A percentile compares a stretch with the other conserved stretches of the same genome.
These are phyloP conservation scores for Claviceps pazoutovae DNA, from an alignment of 2,329 filamentous ascomycete species.

Conservation along the genomic window DNA sequence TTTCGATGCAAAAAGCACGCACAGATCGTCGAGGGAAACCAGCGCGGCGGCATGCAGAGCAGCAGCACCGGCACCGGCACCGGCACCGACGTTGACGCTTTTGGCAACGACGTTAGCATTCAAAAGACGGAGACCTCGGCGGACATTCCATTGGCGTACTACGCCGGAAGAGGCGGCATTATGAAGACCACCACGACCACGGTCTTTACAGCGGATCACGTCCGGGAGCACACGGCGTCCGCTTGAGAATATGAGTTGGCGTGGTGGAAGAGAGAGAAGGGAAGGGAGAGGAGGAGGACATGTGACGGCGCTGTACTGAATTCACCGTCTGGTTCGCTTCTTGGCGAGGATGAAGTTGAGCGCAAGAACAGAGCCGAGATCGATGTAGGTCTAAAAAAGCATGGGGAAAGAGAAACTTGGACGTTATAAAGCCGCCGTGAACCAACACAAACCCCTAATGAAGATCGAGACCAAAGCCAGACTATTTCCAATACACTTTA, in stretches of 20 bases:
- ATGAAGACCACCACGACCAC: constrained; percentile 1
- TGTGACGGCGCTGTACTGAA: too few relatives aligned
- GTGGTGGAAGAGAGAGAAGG: neutral
- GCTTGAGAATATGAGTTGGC: too few relatives aligned
- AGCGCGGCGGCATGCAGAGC: neutral
- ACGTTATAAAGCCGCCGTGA: too few relatives aligned
- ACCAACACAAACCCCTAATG: too few relatives aligned
- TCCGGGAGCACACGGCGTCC: neutral
- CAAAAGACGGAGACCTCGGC: neutral
- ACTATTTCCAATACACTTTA: too few relatives aligned
- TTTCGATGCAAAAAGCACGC: neutral
- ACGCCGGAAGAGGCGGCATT: neutral
- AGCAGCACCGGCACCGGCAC: neutral
- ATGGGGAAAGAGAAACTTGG: too few relatives aligned
- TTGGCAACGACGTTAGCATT: constrained; percentile 4
- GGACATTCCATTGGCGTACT: neutral
- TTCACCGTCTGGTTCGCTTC: too few relatives aligned
- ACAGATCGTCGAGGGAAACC: neutral
- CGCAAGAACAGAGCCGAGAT: too few relatives aligned
- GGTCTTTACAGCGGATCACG: neutral
- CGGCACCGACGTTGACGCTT: neutral
- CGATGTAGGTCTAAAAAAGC: too few relatives aligned
- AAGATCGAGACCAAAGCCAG: too few relatives aligned
- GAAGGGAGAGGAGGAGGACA: neutral
- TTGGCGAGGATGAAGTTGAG: too few relatives aligned